These are phyloP conservation scores for Lactarius evosmus DNA, from an alignment of 768 basidiomycete species.

Conservation along the genomic window DNA sequence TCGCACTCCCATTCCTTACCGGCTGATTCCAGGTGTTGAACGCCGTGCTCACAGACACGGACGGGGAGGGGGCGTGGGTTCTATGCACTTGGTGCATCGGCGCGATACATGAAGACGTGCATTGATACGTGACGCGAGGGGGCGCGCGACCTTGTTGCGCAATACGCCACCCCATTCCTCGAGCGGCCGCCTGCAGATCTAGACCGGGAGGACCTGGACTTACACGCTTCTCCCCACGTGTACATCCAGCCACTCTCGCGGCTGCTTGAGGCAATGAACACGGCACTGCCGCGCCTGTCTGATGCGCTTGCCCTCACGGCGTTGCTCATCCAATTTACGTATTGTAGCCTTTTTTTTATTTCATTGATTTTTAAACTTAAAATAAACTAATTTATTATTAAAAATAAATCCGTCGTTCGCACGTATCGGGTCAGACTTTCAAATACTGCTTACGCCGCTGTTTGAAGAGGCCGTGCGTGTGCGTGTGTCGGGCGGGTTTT, in stretches of 20 bases:
- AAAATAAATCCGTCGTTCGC: constrained; percentile 89
- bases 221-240: constrained; percentile 60
- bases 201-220: constrained; percentile 32
- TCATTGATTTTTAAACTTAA: too few species aligned
- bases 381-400: too few species aligned
- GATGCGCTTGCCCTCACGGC: constrained; percentile 67
- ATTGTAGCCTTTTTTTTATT: constrained; percentile 41
- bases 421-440: constrained; percentile 91
- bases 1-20: constrained; percentile 82
- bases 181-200: constrained; percentile 49
- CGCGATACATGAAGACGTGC: constrained; percentile 78
- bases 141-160: constrained; percentile 87
- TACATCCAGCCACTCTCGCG: constrained; percentile 58
- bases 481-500: constrained; percentile 53
- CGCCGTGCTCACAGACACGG: constrained; percentile 51
- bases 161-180: constrained; percentile 86
- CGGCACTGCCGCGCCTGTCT: constrained; percentile 58
- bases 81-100: constrained; percentile 58
- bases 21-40: constrained; percentile 66
- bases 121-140: constrained; percentile 91
- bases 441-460: constrained; percentile 58
- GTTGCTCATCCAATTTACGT: constrained; percentile 87
- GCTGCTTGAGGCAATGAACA: constrained; percentile 64
- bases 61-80: constrained; percentile 40
- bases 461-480: constrained; percentile 61